phyloP scores from a whole-genome alignment of 225 moss, liverwort and hornwort genomes.

The Pseudoscleropodium purum region DNA sequence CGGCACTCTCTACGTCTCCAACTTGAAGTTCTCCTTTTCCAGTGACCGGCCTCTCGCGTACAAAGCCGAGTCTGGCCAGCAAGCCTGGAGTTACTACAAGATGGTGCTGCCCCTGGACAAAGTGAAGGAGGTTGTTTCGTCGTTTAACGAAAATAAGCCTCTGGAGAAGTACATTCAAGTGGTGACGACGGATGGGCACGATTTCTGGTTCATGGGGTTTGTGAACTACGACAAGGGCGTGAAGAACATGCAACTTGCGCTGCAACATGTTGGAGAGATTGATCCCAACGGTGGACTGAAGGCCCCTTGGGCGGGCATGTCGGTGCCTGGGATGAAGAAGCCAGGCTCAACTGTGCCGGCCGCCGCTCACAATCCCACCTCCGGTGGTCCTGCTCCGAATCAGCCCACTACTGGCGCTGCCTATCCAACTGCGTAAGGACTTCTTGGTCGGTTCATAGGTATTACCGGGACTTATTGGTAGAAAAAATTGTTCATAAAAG shows the following conservation, averaged over 20 bases:
- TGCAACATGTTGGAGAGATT: slow-evolving; percentile 16
- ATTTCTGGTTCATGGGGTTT: slow-evolving; percentile 60
- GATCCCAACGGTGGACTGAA: slow-evolving; percentile 47
- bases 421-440: background rate
- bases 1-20: slow-evolving; percentile 77
- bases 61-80: slow-evolving; percentile 35
- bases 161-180: slow-evolving; percentile 75
- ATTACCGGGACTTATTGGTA: background rate
- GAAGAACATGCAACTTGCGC: slow-evolving; percentile 35
- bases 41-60: slow-evolving; percentile 75
- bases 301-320: slow-evolving; percentile 18
- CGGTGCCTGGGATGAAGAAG: slow-evolving; percentile 16
- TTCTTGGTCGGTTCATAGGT: background rate
- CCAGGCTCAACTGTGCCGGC: background rate
- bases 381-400: background rate
- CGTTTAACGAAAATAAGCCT: slow-evolving; percentile 52
- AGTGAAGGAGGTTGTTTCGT: slow-evolving; percentile 38
- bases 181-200: slow-evolving; percentile 10
- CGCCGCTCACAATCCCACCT: background rate
- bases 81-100: slow-evolving; percentile 80
- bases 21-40: slow-evolving; percentile 63
- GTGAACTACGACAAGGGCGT: slow-evolving; percentile 51
- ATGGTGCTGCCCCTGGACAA: slow-evolving; percentile 54
- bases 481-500: background rate
- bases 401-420: background rate